A percentile compares a stretch with the other conserved stretches of the same genome.
Conservation (phyloP, 768 basidiomycete genomes). For the Kwoniella sp. region DNA sequence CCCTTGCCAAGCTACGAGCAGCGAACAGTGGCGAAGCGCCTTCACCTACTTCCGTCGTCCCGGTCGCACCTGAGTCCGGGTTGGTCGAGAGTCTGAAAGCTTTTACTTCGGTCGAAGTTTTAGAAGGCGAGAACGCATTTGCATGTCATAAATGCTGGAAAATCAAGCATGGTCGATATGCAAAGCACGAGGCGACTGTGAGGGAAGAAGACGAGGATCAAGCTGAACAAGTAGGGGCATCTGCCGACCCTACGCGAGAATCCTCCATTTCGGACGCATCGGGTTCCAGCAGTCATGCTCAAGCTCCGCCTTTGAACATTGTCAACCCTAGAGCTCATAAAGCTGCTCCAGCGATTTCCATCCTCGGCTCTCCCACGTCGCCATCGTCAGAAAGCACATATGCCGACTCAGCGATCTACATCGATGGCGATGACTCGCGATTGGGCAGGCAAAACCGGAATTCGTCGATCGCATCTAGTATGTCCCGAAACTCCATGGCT, state of each 20-base stretch:
- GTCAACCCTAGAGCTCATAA: background rate
- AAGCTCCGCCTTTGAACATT: background rate
- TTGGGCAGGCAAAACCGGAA: background rate
- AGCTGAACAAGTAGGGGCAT: conserved; percentile 13
- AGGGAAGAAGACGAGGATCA: conserved; percentile 49
- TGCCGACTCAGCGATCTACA: background rate
- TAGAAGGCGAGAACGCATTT: conserved; percentile 92
- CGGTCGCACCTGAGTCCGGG: conserved; percentile 44
- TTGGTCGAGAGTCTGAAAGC: conserved; percentile 70
- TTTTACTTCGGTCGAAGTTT: conserved; percentile 89
- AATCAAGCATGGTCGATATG: conserved; percentile 64
- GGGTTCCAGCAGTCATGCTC: background rate
- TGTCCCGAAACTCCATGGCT: background rate
- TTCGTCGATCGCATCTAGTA: conserved; percentile 17
- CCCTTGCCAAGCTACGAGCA: conserved; percentile 43
- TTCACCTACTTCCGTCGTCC: background rate
- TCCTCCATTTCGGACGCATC: conserved; percentile 1
- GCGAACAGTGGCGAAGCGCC: conserved; percentile 34
- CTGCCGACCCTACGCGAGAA: conserved; percentile 4
- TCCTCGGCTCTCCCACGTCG: background rate
- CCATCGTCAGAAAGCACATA: background rate
- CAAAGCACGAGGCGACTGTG: conserved; percentile 35
- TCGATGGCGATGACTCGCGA: background rate
- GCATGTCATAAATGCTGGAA: conserved; percentile 95
- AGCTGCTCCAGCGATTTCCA: background rate